Percentiles rank a stretch among this genome's conserved stretches.
phyloP scores from a whole-genome alignment of 768 basidiomycete species.

The Tylopilus felleus region DNA sequence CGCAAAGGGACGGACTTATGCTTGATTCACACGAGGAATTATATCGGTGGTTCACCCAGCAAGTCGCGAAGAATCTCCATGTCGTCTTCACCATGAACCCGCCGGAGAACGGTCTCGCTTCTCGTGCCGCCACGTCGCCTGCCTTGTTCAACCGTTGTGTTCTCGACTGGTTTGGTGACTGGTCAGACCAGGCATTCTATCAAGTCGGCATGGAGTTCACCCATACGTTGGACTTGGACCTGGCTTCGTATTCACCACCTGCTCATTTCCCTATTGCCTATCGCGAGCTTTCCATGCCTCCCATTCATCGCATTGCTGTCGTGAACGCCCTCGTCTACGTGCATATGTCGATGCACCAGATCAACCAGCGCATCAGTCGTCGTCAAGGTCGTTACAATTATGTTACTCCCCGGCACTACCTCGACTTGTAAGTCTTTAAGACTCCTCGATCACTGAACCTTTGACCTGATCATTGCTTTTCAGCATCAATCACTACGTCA shows the following conservation, averaged over 20 bases:
- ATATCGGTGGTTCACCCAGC: constrained; percentile 98
- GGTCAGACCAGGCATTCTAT: constrained; percentile 98
- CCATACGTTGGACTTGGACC: constrained; percentile 86
- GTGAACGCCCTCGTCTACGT: constrained; percentile 93
- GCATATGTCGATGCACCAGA: constrained; percentile 83
- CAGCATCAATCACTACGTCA: constrained; percentile 96
- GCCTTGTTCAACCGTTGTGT: constrained; percentile 99
- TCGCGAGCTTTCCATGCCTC: constrained; percentile 80
- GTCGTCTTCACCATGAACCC: constrained; percentile 99
- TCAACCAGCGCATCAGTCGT: constrained; percentile 85
- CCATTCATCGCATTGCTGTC: constrained; percentile 84
- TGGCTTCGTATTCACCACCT: constrained; percentile 77
- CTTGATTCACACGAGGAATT: constrained; percentile 96
- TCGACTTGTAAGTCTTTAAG: constrained; percentile 82
- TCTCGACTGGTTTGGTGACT: constrained; percentile 99
- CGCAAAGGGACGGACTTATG: constrained; percentile 98
- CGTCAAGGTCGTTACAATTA: constrained; percentile 96
- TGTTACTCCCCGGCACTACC: constrained; percentile 95
- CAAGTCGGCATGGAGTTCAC: constrained; percentile 99
- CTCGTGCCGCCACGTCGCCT: constrained; percentile 94
- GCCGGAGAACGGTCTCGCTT: constrained; percentile 92
- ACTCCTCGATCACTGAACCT: not conserved
- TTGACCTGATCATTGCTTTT: constrained; percentile 7
- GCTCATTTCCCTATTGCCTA: constrained; percentile 86
- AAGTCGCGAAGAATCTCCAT: constrained; percentile 96